Evolutionary conservation across 495 filamentous ascomycete genomes (phyloP).

Genomic region (Penicillium pancosmium): DNA sequence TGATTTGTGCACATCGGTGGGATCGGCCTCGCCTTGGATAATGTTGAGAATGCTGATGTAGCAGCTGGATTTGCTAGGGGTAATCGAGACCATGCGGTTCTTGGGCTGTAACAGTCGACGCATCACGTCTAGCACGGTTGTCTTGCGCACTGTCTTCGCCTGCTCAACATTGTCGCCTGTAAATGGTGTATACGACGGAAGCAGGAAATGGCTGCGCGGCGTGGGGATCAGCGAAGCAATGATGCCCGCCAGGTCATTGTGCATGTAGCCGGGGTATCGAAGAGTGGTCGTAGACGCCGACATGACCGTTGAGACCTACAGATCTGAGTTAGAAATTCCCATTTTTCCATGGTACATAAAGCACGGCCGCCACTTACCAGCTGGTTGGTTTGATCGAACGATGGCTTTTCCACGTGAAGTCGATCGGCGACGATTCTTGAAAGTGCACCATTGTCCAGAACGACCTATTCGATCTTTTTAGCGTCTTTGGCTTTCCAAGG

Average conservation of each 20-base stretch:
- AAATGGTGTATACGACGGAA: constrained; percentile 97
- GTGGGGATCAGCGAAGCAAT: constrained; percentile 95
- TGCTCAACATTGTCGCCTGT: constrained; percentile 94
- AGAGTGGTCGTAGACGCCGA: constrained; percentile 95
- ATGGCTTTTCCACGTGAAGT: constrained; percentile 90
- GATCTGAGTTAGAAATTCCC: neutral
- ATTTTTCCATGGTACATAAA: neutral
- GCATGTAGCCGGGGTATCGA: constrained; percentile 98
- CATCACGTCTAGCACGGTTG: constrained; percentile 98
- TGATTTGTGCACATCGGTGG: constrained; percentile 96
- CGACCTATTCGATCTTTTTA: constrained; percentile 55
- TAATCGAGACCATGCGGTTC: constrained; percentile 97
- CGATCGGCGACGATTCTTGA: constrained; percentile 93
- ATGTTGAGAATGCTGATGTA: constrained; percentile 99
- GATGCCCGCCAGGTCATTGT: constrained; percentile 97
- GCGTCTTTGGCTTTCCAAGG: no score
- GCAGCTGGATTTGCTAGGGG: constrained; percentile 93
- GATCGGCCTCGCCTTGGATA: constrained; percentile 97
- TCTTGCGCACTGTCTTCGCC: constrained; percentile 96
- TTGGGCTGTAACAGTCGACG: constrained; percentile 92
- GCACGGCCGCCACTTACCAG: constrained; percentile 53
- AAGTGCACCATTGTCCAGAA: constrained; percentile 92
- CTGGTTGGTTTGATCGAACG: constrained; percentile 96
- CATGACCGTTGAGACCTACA: constrained; percentile 90
- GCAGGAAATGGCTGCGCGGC: constrained; percentile 94